Conservation (phyloP, 2,329 filamentous ascomycete species). For the Phaeophleospora eucalypticola region DNA sequence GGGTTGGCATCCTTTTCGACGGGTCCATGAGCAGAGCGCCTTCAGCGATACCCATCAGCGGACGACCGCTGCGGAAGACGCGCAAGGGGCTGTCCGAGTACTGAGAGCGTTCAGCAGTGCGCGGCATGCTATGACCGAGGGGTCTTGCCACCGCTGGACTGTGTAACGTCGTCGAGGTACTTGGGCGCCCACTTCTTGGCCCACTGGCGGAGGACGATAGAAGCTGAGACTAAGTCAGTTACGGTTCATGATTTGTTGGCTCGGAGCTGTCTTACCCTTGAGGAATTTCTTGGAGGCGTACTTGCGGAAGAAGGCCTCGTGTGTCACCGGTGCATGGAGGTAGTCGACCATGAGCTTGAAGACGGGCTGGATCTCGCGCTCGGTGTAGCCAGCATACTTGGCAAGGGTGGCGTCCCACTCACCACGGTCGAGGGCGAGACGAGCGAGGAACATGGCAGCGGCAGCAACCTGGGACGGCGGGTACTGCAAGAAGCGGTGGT, state of each 20-base stretch:
- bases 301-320: slow-evolving; percentile 99
- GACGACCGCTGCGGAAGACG: slow-evolving; percentile 7
- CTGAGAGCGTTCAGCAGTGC: slow-evolving; percentile 17
- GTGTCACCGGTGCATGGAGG: slow-evolving; percentile 79
- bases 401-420: slow-evolving; percentile 85
- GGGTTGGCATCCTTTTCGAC: slow-evolving; percentile 9
- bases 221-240: slow-evolving; percentile 56
- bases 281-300: slow-evolving; percentile 99
- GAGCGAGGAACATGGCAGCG: slow-evolving; percentile 89
- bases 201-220: slow-evolving; percentile 87
- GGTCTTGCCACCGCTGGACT: slow-evolving; percentile 30
- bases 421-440: slow-evolving; percentile 83
- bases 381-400: slow-evolving; percentile 89
- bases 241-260: too few species aligned
- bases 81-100: slow-evolving; percentile 6
- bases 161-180: slow-evolving; percentile 30
- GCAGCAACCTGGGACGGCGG: slow-evolving; percentile 87
- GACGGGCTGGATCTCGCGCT: slow-evolving; percentile 88
- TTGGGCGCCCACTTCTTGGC: slow-evolving; percentile 57
- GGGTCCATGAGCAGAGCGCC: slow-evolving; percentile 6
- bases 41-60: slow-evolving; percentile 15
- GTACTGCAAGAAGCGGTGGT: slow-evolving; percentile 88
- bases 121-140: slow-evolving; percentile 27
- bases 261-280: slow-evolving; percentile 89
- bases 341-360: slow-evolving; percentile 96